Evolutionary conservation across 2,329 filamentous ascomycete species (phyloP), one percentile per base, ranked within the genome.

Genomic region (Colletotrichum incanum): DNA sequence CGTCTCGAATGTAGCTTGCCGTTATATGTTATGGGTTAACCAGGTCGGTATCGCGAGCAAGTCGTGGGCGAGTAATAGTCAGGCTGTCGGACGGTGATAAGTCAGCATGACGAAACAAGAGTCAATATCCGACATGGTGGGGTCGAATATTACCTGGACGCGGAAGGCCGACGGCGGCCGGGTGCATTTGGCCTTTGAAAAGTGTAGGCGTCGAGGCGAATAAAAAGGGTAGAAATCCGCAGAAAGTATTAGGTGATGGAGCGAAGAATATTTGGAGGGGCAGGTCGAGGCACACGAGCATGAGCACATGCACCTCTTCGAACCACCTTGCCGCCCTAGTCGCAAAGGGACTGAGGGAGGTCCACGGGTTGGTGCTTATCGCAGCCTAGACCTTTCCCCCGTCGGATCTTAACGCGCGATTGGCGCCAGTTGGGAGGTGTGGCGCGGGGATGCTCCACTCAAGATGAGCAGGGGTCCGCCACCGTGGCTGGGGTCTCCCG

Each of bases 71-170:
- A 54, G 14, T 34, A 60, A 72, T 61, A 68, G 65, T 74, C 50
- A 62, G 65, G 64, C 55, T 64, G 61, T 63, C 65, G 70, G 20
- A 56, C 39, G 28, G 47, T 61, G 67, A 71, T 73, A 73, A 71
- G 71, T 73, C 71, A 73, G 67, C 71, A 73, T 73, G 71, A 71
- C 71, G 71, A 73, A 73, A 71, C 67, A 72, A 71, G 49, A 73
- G 39, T 66, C 67, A 62, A 71, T 70, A 65, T 73, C 67, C 61
- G 62, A 58, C 16, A 28, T 62, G 61, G 71, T 65, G 71, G 67
- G 71, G 71, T 73, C 49, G 34, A 67, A 62, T 58, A 49, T 58
- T 71, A 73, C 71, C 55, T 71, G 61, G 20, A 54, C 37, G 28
- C 23, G 54, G 43, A 47, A 34, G 18, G 34, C 49, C 55, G 60